Conservation (phyloP, 257 asterid genomes). For the Galeopsis tetrahit region DNA sequence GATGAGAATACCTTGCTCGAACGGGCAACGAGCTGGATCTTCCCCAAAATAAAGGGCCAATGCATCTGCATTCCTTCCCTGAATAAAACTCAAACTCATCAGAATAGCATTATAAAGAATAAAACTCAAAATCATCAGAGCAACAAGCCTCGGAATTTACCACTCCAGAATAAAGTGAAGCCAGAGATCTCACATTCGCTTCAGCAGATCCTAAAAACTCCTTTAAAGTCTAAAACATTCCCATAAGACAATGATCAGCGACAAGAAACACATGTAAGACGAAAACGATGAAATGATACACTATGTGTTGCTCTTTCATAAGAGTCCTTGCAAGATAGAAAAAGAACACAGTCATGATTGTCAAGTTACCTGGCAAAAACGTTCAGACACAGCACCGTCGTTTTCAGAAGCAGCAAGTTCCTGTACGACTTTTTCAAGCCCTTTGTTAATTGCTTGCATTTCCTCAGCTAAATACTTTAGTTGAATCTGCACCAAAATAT, state of each 20-base stretch:
- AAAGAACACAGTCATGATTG: neutral
- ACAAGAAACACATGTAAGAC: neutral
- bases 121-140: slow-evolving; percentile 30
- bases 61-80: slow-evolving; percentile 73
- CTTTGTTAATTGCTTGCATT: slow-evolving; percentile 85
- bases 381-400: slow-evolving; percentile 70
- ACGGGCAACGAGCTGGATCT: slow-evolving; percentile 76
- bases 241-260: slow-evolving; percentile 25
- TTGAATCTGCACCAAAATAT: slow-evolving; percentile 62
- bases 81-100: slow-evolving; percentile 32
- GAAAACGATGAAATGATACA: neutral
- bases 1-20: slow-evolving; percentile 62
- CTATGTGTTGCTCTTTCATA: no score
- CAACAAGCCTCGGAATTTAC: slow-evolving; percentile 45
- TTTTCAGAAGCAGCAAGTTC: slow-evolving; percentile 74
- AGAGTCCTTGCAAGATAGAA: no score
- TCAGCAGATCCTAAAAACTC: slow-evolving; percentile 69
- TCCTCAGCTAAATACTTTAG: slow-evolving; percentile 85
- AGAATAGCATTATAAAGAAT: slow-evolving; percentile 9
- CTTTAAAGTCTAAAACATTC: slow-evolving; percentile 58
- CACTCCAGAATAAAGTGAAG: slow-evolving; percentile 72
- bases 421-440: slow-evolving; percentile 68
- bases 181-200: slow-evolving; percentile 75
- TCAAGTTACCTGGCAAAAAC: slow-evolving; percentile 62
- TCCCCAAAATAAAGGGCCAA: slow-evolving; percentile 69